Evolutionary conservation across 208 protist genomes (phyloP), one percentile per base, ranked within the genome.

Genomic region (Crithidia brevicula): DNA sequence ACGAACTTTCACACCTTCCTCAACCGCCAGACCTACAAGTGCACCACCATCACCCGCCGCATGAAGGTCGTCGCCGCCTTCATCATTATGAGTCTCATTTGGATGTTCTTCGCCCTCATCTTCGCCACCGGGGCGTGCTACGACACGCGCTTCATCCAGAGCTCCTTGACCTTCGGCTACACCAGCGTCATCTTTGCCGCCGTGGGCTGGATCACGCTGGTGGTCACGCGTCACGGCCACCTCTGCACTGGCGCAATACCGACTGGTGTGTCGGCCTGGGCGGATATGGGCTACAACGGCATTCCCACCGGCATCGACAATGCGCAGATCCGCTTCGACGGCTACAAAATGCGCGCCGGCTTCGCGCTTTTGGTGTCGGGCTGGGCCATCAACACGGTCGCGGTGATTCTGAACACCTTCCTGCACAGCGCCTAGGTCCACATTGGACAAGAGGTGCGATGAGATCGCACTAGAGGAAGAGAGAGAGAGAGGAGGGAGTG

Each of bases 31-130:
- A 47, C 67, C 3, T 86, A 82, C 77, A 58, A 58, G 64, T 86
- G 81, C 69, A 66, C 63, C 31, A 71, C 72, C 33, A 74, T 75
- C 70, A 86, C 69, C 27, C 67, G 62, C 38, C 68, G 68, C 69
- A 81, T 86, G 73, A 86, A 83, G 77, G 74, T 70, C 0, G 73
- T 80, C 23, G 77, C 68, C 3, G 81, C 58, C 16, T 81, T 86
- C 38, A 78, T 79, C 51, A 81, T 83, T 27, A 54, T 86, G 67
- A 74, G 65, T 47, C 66, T 70, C 50, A 81, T 83, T 28, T 83
- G 65, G 73, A 67, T 81, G 43, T 81, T 83, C 61, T 72, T 81
- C 54, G 66, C 68, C 2, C 40, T 83, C 45, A 34, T 83, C 20
- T 67, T 73, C 25, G 77, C 43, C 46, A 69, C 81, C 18, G 60